A percentile compares a stretch with the other conserved stretches of the same genome.
phyloP scores from a whole-genome alignment of 2,329 filamentous ascomycete genomes.

The Ceratocystis diversiconidia region DNA sequence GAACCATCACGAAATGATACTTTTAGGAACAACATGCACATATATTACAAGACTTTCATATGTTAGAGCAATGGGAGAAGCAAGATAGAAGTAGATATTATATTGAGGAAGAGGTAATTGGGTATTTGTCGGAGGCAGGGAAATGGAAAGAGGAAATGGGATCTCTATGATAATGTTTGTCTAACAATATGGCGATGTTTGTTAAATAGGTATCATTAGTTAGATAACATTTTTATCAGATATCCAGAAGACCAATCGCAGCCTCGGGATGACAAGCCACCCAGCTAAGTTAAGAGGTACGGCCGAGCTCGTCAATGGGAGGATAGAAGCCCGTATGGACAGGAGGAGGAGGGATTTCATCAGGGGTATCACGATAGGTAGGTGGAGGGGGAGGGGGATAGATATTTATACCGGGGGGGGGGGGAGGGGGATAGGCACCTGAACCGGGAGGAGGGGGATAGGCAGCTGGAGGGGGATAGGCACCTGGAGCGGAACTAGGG shows the following conservation, averaged over 20 bases:
- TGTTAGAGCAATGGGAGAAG: neutral
- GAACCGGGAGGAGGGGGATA: no score
- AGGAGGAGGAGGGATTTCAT: no score
- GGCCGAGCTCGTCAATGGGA: rapidly evolving
- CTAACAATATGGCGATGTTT: neutral
- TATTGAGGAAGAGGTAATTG: neutral
- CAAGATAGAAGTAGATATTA: neutral
- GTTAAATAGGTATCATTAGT: neutral
- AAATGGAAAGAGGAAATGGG: neutral
- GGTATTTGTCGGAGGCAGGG: neutral
- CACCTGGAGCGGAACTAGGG: no score
- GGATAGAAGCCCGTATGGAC: rapidly evolving
- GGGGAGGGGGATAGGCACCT: no score
- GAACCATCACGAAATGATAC: neutral
- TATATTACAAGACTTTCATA: neutral
- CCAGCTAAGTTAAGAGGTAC: neutral
- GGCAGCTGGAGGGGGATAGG: no score
- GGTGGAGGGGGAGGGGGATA: no score
- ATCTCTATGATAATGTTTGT: neutral
- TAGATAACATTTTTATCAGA: neutral
- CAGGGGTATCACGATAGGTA: no score
- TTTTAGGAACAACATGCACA: neutral
- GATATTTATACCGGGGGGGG: no score
- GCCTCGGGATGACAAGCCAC: neutral
- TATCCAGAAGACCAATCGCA: neutral